A percentile compares a stretch with the other conserved stretches of the same genome.
These are phyloP conservation scores for Akanthomyces lecanii DNA, from an alignment of 2,329 filamentous ascomycete genomes.

Conservation along the genomic window DNA sequence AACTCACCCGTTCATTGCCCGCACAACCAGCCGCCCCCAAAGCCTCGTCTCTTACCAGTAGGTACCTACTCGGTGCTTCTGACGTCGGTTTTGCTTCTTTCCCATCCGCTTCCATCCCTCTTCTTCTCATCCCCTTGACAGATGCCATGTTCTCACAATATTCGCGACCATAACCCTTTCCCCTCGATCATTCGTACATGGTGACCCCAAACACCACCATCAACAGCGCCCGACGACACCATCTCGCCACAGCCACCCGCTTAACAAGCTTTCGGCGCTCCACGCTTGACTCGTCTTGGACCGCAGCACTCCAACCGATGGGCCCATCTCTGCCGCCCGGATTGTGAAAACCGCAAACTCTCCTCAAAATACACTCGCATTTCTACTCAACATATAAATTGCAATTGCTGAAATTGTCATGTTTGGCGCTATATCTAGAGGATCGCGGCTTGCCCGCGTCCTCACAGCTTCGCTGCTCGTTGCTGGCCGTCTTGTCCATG, in stretches of 20 bases:
- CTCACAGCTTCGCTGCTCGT: slow-evolving; percentile 1
- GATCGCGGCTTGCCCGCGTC: slow-evolving; percentile 2
- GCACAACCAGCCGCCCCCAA: not conserved
- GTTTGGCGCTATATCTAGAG: not conserved
- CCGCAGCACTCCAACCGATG: not conserved
- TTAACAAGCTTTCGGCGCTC: slow-evolving; percentile 9
- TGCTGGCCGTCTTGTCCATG: not conserved
- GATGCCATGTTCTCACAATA: not conserved
- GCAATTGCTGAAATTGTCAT: not conserved
- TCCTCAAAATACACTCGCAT: not conserved
- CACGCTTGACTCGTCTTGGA: not conserved
- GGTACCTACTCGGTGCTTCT: not conserved
- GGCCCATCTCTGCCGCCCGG: not conserved
- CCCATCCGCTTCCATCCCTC: not conserved
- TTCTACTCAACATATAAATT: not conserved
- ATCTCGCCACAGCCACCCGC: not conserved
- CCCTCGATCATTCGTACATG: not conserved
- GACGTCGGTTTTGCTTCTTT: slow-evolving; percentile 4
- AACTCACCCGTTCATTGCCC: not conserved
- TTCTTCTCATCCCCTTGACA: not conserved
- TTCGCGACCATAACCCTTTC: not conserved
- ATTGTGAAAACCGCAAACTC: not conserved
- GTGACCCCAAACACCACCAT: not conserved
- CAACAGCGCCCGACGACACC: not conserved
- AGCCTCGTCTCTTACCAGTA: not conserved